These are phyloP conservation scores for Naganishia randhawae DNA, from an alignment of 768 basidiomycete species.

Conservation along the genomic window DNA sequence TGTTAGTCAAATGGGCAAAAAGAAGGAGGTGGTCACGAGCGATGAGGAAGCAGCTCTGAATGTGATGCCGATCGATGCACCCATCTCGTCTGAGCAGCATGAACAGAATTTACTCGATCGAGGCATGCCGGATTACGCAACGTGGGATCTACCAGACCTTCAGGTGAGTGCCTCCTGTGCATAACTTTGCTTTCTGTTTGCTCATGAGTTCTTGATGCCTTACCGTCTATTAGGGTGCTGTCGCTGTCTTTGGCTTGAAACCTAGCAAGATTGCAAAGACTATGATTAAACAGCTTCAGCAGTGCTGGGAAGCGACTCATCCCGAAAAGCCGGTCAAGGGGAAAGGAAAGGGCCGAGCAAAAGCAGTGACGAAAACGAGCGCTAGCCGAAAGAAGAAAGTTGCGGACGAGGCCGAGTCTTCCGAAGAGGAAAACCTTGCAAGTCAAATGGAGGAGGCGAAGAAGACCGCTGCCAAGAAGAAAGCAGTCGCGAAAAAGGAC, in stretches of 20 bases:
- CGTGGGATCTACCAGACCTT: conserved; percentile 16
- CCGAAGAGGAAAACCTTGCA: conserved; percentile 16
- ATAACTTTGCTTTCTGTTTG: background rate
- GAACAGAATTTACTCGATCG: conserved; percentile 3
- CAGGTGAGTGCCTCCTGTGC: conserved; percentile 14
- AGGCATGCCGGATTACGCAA: conserved; percentile 26
- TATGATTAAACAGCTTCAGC: conserved; percentile 25
- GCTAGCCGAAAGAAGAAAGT: conserved; percentile 8
- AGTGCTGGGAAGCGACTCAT: conserved; percentile 27
- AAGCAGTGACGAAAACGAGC: background rate
- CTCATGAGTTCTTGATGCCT: no score
- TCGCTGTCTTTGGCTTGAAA: conserved; percentile 25
- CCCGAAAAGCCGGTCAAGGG: conserved; percentile 16
- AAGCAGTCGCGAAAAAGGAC: conserved; percentile 19
- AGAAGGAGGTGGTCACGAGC: background rate
- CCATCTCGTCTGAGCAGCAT: background rate
- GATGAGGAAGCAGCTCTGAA: background rate
- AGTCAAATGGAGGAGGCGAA: background rate
- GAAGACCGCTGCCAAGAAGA: conserved; percentile 2
- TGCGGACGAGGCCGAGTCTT: background rate
- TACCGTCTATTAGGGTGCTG: conserved; percentile 3
- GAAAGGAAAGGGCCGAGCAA: conserved; percentile 14
- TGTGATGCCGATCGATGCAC: background rate
- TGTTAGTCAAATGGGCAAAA: background rate
- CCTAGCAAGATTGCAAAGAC: conserved; percentile 27